phyloP scores from a whole-genome alignment of 2,329 filamentous ascomycete species.

The Pestalotiopsis sp. region DNA sequence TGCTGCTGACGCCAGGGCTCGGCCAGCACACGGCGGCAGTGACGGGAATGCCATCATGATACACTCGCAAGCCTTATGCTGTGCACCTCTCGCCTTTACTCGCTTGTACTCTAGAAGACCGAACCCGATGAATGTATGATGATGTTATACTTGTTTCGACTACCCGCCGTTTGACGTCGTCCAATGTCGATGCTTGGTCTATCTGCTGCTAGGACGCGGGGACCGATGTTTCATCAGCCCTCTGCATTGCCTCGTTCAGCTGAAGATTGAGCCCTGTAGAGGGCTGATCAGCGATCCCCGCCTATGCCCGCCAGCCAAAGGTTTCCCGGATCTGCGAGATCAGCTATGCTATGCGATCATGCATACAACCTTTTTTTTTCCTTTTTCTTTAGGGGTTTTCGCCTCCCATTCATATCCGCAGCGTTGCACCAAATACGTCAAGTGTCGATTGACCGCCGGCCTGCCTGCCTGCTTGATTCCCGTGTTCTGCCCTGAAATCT shows the following conservation, averaged over 20 bases:
- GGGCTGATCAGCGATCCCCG: slow-evolving; percentile 2
- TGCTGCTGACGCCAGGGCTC: background rate
- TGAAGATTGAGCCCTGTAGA: background rate
- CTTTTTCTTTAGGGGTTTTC: background rate
- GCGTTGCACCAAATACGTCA: background rate
- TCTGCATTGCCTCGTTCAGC: background rate
- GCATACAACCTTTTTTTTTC: background rate
- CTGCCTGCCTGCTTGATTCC: background rate
- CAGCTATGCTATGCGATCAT: slow-evolving; percentile 30
- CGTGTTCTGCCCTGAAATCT: background rate
- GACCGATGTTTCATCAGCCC: slow-evolving; percentile 1
- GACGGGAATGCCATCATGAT: background rate
- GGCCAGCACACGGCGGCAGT: background rate
- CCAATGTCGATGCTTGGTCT: background rate
- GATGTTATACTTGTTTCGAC: slow-evolving; percentile 1
- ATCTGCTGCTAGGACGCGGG: background rate
- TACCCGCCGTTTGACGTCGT: background rate
- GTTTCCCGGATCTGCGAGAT: slow-evolving; percentile 27
- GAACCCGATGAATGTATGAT: background rate
- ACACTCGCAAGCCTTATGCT: too few relatives aligned
- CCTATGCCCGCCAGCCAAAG: too few relatives aligned
- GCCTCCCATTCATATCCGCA: background rate
- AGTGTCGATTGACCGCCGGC: background rate
- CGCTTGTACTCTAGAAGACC: background rate
- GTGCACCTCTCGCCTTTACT: background rate